Base-by-base conservation (phyloP, 2,329 filamentous ascomycete species). In the Sarocladium brachiariae region DNA sequence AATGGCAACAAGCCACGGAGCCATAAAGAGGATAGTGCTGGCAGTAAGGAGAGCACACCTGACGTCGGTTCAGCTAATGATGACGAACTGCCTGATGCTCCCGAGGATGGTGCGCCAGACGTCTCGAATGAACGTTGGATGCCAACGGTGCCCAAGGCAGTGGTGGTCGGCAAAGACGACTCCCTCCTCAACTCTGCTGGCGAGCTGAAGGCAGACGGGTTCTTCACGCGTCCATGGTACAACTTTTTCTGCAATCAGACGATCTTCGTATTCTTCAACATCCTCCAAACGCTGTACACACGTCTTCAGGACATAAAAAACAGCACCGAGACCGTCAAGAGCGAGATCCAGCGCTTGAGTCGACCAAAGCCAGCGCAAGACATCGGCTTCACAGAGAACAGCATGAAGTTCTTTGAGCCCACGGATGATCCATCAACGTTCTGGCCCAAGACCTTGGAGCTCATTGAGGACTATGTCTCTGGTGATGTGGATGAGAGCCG, bases 231-330 rank as follows among this genome's bases (percentile, higher is more conserved):
- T 43, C 83, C 83, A 10, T 84, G 81, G 68, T 95, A 89, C 72
- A 92, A 92, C 63, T 82, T 97, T 64, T 99, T 95, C 71, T 86
- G 85, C 65, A 97, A 96, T 65, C 81, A 89, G 60, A 89, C 86
- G 3, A 85, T 99, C 53, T 96, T 90, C 64, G 91, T 93, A 68
- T 97, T 99, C 75, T 87, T 99, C 72, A 88, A 86, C 58, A 84
- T 96, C 54, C 93, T 99, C 65, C 83, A 96, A 63, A 87, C 86
- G n/a, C 74, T 99, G 4, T 97, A 96, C 69, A 81, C 84, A 60
- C 84, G 93, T 35, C 76, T 99, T 13, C 75, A 86, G 55, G 86
- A 87, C 54, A 82, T 97, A 66, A 97, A 97, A 71, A 76, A 84
- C 52, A 85, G 85, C 61, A 86, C 87, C 59, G 76, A 79, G 2